Evolutionary conservation across 129 eudicot genomes (phyloP).

Genomic region (Gnaphalium uliginosum): DNA sequence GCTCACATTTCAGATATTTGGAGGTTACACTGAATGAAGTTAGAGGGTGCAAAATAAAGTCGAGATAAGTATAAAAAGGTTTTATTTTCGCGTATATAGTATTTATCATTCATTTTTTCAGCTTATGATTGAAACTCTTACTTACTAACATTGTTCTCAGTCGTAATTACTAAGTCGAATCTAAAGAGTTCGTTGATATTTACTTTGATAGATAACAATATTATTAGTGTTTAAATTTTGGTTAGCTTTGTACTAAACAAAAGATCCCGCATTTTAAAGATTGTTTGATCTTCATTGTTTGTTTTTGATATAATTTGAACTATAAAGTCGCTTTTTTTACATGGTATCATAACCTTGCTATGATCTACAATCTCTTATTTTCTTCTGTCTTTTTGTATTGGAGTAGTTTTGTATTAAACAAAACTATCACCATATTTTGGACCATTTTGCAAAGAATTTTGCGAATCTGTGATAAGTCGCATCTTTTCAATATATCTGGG

Average conservation of each 20-base stretch:
- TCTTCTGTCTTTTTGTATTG: too few species aligned
- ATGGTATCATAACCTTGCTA: background rate
- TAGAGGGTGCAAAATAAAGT: background rate
- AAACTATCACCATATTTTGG: too few species aligned
- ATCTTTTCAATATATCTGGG: too few species aligned
- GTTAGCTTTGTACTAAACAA: background rate
- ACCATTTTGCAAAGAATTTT: too few species aligned
- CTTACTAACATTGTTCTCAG: background rate
- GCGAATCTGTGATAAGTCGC: too few species aligned
- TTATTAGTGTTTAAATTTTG: background rate
- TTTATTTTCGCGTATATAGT: background rate
- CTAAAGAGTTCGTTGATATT: background rate
- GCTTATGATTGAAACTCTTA: background rate
- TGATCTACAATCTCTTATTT: background rate
- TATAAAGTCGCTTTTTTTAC: background rate
- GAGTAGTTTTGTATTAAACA: too few species aligned
- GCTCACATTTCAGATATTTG: background rate
- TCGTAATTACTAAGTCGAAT: background rate
- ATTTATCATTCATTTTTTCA: background rate
- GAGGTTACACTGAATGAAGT: constrained; percentile 13
- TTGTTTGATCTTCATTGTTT: too few species aligned
- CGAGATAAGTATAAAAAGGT: background rate
- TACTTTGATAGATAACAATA: background rate
- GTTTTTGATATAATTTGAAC: too few species aligned
- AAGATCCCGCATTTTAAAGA: background rate